phyloP scores from a whole-genome alignment of 331 rosid genomes.

The Malus hybrid region DNA sequence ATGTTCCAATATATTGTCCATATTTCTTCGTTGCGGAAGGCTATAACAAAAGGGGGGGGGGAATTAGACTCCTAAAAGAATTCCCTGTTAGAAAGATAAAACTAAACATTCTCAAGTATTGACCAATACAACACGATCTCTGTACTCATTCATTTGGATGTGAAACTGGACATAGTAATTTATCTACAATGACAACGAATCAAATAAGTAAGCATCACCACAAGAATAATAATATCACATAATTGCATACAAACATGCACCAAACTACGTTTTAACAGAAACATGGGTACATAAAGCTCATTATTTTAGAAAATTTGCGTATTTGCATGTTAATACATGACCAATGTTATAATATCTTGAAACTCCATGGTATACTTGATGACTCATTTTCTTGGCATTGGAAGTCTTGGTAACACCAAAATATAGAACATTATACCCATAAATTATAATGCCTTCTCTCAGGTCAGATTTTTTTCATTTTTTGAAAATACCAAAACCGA shows the following conservation, averaged over 20 bases:
- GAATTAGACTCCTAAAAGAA: slow-evolving; percentile 8
- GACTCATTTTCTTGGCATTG: background rate
- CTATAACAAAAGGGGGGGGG: slow-evolving; percentile 32
- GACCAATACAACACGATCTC: slow-evolving; percentile 81
- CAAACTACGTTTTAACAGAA: background rate
- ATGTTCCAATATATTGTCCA: slow-evolving; percentile 70
- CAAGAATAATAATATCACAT: background rate
- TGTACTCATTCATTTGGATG: slow-evolving; percentile 86
- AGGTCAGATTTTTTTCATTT: background rate
- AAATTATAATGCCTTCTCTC: background rate
- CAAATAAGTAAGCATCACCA: slow-evolving; percentile 9
- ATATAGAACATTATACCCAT: background rate
- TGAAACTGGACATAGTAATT: slow-evolving; percentile 87
- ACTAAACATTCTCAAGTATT: slow-evolving; percentile 17
- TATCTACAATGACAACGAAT: slow-evolving; percentile 41
- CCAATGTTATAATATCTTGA: background rate
- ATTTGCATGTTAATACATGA: background rate
- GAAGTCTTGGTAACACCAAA: background rate
- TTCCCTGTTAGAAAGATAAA: background rate
- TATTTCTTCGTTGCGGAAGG: slow-evolving; percentile 64
- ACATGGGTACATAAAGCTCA: background rate
- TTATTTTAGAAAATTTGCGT: background rate
- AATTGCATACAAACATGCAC: background rate
- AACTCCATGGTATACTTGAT: background rate
- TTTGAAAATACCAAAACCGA: no score